Conservation (phyloP, 2,329 filamentous ascomycete genomes). For the Talaromyces sp. region DNA sequence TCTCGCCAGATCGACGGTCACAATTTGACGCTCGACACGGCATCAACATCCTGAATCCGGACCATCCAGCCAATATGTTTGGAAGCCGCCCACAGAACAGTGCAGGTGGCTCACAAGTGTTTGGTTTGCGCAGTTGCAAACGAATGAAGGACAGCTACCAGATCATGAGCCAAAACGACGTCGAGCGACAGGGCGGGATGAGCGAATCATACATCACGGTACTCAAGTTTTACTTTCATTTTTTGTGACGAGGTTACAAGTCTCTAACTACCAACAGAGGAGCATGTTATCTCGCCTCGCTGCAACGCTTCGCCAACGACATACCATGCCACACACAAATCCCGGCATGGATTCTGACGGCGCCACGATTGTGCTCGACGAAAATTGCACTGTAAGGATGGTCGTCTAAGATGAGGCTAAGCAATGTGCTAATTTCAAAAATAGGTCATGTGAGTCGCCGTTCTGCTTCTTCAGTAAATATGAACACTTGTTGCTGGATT, state of each 20-base stretch:
- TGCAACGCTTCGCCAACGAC: conserved; percentile 34
- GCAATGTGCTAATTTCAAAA: neutral
- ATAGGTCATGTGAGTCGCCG: conserved; percentile 27
- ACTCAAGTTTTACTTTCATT: conserved; percentile 18
- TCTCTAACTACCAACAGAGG: conserved; percentile 26
- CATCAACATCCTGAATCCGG: conserved; percentile 50
- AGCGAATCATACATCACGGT: conserved; percentile 54
- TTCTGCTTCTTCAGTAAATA: neutral
- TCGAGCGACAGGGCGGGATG: conserved; percentile 52
- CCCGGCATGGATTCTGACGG: conserved; percentile 22
- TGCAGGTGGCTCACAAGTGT: conserved; percentile 16
- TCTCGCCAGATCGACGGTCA: conserved; percentile 54
- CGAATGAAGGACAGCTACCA: conserved; percentile 55
- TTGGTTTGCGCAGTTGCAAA: conserved; percentile 51
- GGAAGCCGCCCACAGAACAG: conserved; percentile 16
- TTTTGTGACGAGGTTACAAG: neutral
- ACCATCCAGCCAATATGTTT: conserved; percentile 31
- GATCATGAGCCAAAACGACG: conserved; percentile 58
- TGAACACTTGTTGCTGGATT: neutral
- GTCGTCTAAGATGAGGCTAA: neutral
- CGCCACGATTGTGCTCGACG: conserved; percentile 34
- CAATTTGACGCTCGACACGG: conserved; percentile 53
- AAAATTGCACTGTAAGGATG: conserved; percentile 39
- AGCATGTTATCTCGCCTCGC: conserved; percentile 43
- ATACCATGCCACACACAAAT: conserved; percentile 21